Base-by-base conservation (phyloP, 2,329 filamentous ascomycete species). In the Proliferodiscus dingleyae region DNA sequence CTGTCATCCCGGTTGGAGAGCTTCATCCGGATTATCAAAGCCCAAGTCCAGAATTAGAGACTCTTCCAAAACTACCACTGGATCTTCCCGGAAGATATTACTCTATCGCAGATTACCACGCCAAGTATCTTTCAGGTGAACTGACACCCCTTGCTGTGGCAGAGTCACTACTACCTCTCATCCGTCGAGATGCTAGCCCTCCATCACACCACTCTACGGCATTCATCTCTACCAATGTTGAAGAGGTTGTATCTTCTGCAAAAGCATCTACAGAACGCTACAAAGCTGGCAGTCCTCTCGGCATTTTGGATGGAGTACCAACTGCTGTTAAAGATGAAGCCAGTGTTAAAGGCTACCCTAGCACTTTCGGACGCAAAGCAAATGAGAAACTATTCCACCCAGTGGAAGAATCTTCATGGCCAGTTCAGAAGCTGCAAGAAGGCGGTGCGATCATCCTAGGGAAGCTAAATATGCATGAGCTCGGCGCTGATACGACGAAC, bases 391-490 rank as follows among this genome's bases (percentile, higher is more conserved):
- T 88, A 89, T 86, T 33, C 83, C 83, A 6, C 80, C 78, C 8
- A 70, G 70, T 26, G 70, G 79, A 51, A 77, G 84, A 74, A 16
- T 87, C 83, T 0, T 78, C 78, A 15, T 90, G 84, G 83, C 85
- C 80, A 58, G 81, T 89, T 7, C 72, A 74, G 60, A 81, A 83
- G 62, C 22, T 46, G 7, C 2, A 77, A 85, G 59, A 73, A 84
- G 58, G 81, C 0, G 87, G 87, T 2, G 85, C 78, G 2, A 70
- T 91, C 11, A 69, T 94, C 23, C 68, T 95, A 41, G 89, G 87
- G 2, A 93, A 91, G 68, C 78, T 85, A 39, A 84, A 78, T 38
- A 93, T 94, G 89, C 89, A 95, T 65, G 89, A 95, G 85, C 3
- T 73, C 85, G 50, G 84, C 1, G 77, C 86, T 57, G 83, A 93